Evolutionary conservation across 2,329 filamentous ascomycete species (phyloP).

Genomic region (Cercospora sp.): DNA sequence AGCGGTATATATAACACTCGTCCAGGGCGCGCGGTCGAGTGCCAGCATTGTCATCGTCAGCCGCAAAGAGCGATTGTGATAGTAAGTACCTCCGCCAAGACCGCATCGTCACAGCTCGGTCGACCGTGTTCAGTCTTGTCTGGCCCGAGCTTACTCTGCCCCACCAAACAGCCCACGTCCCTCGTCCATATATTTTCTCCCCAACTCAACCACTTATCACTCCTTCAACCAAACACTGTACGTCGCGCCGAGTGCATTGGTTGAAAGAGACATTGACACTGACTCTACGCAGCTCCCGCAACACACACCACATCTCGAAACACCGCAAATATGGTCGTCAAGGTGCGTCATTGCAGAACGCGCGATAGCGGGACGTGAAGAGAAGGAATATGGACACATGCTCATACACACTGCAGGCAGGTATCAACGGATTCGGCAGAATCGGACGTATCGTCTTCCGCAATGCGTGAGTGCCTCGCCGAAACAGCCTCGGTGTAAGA

Average conservation of each 20-base stretch:
- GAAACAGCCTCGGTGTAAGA: conserved; percentile 8
- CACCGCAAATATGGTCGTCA: conserved; percentile 47
- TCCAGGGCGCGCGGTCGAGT: background rate
- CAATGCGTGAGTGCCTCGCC: conserved; percentile 68
- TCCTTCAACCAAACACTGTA: background rate
- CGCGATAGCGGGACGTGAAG: conserved; percentile 9
- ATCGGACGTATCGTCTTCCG: conserved; percentile 99
- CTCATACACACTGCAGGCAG: conserved; percentile 59
- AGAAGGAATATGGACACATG: conserved; percentile 18
- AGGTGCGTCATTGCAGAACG: conserved; percentile 38
- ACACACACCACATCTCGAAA: conserved; percentile 3
- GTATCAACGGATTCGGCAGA: conserved; percentile 99
- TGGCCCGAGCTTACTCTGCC: conserved; percentile 3
- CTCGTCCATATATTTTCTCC: conserved; percentile 1
- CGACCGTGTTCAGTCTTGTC: background rate
- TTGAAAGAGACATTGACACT: background rate
- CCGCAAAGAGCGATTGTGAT: background rate
- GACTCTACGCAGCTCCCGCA: conserved; percentile 1
- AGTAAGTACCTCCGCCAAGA: background rate
- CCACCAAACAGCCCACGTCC: conserved; percentile 7
- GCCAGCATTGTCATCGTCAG: background rate
- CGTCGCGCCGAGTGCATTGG: background rate
- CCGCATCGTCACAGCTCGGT: conserved; percentile 1
- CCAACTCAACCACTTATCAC: background rate
- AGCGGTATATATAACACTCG: background rate